Percentiles rank a stretch among this genome's conserved stretches.
Conservation (phyloP, 2,329 filamentous ascomycete genomes). For the Dendrostoma leiphaemia region DNA sequence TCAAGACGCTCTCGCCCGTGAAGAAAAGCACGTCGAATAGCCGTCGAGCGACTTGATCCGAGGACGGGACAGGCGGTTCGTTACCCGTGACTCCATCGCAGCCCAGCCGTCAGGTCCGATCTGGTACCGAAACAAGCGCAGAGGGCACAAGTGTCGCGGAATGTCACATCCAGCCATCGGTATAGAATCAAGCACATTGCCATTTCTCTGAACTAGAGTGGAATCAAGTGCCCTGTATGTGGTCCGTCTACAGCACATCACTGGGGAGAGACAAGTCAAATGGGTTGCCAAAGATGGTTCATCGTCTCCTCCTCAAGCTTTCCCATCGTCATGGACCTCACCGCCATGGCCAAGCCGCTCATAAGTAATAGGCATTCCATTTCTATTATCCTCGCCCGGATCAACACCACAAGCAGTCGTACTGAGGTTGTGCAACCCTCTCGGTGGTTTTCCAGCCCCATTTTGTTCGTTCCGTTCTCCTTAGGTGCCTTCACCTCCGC, state of each 20-base stretch:
- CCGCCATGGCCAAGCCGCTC: neutral
- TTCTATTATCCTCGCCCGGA: neutral
- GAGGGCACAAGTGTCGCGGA: neutral
- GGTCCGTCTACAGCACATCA: slow-evolving; percentile 2
- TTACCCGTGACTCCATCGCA: neutral
- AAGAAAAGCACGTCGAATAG: too few species aligned
- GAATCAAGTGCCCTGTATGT: slow-evolving; percentile 1
- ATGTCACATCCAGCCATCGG: neutral
- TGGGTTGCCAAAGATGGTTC: neutral
- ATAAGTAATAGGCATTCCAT: neutral
- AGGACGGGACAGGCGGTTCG: too few species aligned
- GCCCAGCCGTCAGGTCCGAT: neutral
- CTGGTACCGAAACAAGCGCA: neutral
- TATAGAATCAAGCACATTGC: neutral
- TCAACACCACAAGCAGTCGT: neutral
- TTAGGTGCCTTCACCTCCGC: neutral
- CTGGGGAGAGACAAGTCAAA: slow-evolving; percentile 2
- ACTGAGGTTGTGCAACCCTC: neutral
- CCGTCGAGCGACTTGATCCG: too few species aligned
- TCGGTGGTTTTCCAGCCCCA: neutral
- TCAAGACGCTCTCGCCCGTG: too few species aligned
- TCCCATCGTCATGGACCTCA: slow-evolving; percentile 3
- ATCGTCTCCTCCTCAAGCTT: neutral
- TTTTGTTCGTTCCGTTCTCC: neutral
- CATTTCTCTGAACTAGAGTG: slow-evolving; percentile 9